Conservation (phyloP, 179 eudicot genomes). For the Dionaea muscipula region DNA sequence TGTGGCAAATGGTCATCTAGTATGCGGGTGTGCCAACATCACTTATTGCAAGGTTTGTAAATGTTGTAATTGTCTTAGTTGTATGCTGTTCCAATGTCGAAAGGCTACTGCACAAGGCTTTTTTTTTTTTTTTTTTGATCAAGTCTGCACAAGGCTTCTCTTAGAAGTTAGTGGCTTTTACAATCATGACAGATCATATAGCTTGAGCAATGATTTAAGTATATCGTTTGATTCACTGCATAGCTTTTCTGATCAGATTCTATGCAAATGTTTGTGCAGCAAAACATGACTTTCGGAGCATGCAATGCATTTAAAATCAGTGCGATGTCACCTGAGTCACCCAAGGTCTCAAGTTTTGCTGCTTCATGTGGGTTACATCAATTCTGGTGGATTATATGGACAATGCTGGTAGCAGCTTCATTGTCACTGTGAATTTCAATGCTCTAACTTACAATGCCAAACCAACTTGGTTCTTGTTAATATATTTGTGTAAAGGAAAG, state of each 20-base stretch:
- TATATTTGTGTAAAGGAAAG: too few species aligned
- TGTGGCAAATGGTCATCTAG: conserved; percentile 53
- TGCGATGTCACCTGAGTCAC: conserved; percentile 15
- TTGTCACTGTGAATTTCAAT: conserved; percentile 10
- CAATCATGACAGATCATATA: background rate
- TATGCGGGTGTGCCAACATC: conserved; percentile 62
- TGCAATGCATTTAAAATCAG: conserved; percentile 39
- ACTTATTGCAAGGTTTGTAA: conserved; percentile 57
- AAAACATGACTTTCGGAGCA: conserved; percentile 54
- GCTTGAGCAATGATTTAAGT: background rate
- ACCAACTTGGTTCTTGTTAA: too few species aligned
- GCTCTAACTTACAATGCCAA: too few species aligned
- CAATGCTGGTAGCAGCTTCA: conserved; percentile 9
- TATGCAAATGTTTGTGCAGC: conserved; percentile 25
- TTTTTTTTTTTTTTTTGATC: background rate
- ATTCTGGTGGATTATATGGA: conserved; percentile 17
- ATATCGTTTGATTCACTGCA: background rate
- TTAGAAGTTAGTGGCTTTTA: background rate
- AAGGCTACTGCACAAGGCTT: background rate
- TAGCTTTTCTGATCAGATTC: background rate
- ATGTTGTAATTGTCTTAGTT: background rate
- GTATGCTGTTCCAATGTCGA: background rate
- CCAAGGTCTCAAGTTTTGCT: conserved; percentile 19
- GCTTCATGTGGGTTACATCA: conserved; percentile 15
- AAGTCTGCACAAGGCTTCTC: too few species aligned